Evolutionary conservation across 192 early-diverging fungal species (phyloP), one percentile per base, ranked within the genome.

Genomic region (Coemansia sp.): DNA sequence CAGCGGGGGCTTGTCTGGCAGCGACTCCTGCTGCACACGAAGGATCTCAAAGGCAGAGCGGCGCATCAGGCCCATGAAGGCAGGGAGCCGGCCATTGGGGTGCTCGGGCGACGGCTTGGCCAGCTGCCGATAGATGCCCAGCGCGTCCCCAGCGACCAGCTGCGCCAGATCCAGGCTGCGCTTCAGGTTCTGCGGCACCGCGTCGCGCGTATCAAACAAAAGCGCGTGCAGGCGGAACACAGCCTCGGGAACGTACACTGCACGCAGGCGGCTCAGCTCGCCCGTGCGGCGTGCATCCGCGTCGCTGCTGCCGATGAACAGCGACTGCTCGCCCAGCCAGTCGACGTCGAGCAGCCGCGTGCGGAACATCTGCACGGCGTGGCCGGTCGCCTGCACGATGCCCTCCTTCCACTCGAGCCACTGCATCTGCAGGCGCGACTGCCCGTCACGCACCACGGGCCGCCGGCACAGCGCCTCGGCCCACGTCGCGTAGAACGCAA

Each of bases 141-240:
- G 58, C 6, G 64, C 52, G 35, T 82, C 78, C 44, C 73, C 71
- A 4, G 85, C 85, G 0, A 87, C 81, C 31, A 82, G 55, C 56
- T 85, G 81, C 4, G 82, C 75, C 56, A 87, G 75, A 47, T 81
- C 68, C 10, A 87, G 57, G 70, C 77, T 80, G 64, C 24, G 74
- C 77, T 47, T 61, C 23, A 83, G 75, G 27, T 83, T 86, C 64
- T 73, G 73, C 21, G 71, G 69, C 19, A 85, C 25, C 14, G 84
- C 56, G 19, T 79, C 71, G 11, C 85, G 71, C 7, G 87, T 89
- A 31, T 89, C 83, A 62, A 73, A 89, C 42, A 87, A 73, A 22
- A 93, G 72, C 10, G 85, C 67, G 65, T 93, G 87, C 49, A 91
- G 62, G 35, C 84, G 84, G 57, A 90, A 72, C 29, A 90, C 76